A percentile compares a stretch with the other conserved stretches of the same genome.
These are phyloP conservation scores for Eutrema heterophyllum DNA, from an alignment of 345 rosid species.

Conservation along the genomic window DNA sequence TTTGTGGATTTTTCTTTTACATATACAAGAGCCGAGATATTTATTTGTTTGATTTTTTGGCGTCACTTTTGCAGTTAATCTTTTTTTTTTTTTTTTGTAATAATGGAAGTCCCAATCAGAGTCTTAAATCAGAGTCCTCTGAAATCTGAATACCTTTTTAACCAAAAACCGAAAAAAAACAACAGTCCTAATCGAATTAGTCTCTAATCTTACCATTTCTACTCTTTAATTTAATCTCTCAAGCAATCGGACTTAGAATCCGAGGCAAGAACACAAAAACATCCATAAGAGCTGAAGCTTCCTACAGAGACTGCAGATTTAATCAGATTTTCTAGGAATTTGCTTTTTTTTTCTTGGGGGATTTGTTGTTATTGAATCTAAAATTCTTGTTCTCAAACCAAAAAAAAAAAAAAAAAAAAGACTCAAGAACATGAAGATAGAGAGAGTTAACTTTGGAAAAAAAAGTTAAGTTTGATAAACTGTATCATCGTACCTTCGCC, in stretches of 20 bases:
- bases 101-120: background rate
- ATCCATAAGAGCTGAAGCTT: background rate
- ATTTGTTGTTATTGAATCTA: background rate
- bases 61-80: background rate
- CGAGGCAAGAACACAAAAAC: slow-evolving; percentile 1
- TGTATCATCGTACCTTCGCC: slow-evolving; percentile 61
- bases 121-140: background rate
- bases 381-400: background rate
- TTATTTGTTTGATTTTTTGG: background rate
- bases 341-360: too few species aligned
- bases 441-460: background rate
- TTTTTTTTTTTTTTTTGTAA: background rate
- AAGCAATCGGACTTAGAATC: background rate
- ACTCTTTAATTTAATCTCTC: background rate
- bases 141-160: background rate
- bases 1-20: background rate
- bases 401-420: too few species aligned
- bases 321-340: background rate
- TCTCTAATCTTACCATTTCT: background rate
- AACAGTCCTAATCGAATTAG: background rate
- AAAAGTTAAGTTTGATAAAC: background rate
- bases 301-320: background rate
- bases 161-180: background rate
- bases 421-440: background rate
- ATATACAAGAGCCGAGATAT: background rate